A percentile compares a stretch with the other conserved stretches of the same genome.
Evolutionary conservation across 768 basidiomycete species (phyloP).

Genomic region (Nidularia sp.): DNA sequence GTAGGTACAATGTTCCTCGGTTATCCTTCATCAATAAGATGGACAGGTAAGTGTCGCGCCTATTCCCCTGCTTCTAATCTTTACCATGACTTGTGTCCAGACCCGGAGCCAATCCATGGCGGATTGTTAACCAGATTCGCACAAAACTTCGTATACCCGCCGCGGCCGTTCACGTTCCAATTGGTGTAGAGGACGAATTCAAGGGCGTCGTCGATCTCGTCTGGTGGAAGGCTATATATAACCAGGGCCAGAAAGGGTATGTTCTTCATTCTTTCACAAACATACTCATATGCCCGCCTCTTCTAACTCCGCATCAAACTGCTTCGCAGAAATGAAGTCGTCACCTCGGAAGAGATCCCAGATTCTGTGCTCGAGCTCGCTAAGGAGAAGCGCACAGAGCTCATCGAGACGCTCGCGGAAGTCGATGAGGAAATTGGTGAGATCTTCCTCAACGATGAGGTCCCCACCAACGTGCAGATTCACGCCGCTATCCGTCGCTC

Average conservation of each 20-base stretch:
- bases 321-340: constrained; percentile 63
- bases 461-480: constrained; percentile 69
- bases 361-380: constrained; percentile 69
- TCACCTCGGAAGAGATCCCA: constrained; percentile 87
- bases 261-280: constrained; percentile 12
- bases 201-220: constrained; percentile 93
- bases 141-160: constrained; percentile 89
- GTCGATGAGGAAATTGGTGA: constrained; percentile 96
- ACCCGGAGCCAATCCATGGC: constrained; percentile 96
- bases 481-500: constrained; percentile 84
- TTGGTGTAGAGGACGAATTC: constrained; percentile 85
- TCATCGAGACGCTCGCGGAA: constrained; percentile 93
- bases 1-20: constrained; percentile 91
- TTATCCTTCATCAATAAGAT: constrained; percentile 99
- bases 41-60: constrained; percentile 63
- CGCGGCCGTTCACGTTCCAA: constrained; percentile 94
- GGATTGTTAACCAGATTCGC: constrained; percentile 89
- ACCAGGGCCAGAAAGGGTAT: constrained; percentile 92
- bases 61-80: background rate
- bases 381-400: constrained; percentile 79
- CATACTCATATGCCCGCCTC: background rate
- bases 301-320: background rate
- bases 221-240: constrained; percentile 91
- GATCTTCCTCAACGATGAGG: constrained; percentile 80
- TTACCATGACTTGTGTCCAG: constrained; percentile 29